Conservation (phyloP, 371 early-diverging fungal species). For the Nematocida homosporus region DNA sequence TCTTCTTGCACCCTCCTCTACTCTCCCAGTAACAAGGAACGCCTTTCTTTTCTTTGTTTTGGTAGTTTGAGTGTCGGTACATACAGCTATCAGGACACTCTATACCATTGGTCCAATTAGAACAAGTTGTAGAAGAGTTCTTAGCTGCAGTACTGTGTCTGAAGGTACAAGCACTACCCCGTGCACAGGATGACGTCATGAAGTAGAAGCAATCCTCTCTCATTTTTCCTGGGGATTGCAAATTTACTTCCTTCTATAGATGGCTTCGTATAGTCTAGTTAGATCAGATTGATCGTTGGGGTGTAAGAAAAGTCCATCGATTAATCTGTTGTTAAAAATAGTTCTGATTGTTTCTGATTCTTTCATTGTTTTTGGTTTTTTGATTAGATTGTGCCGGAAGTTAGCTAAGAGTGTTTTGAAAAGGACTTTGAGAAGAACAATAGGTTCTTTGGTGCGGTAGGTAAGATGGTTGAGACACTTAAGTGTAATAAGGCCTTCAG, state of each 20-base stretch:
- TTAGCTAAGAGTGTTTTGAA: constrained; percentile 13
- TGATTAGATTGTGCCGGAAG: neutral
- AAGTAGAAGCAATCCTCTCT: constrained; percentile 69
- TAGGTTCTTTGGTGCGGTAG: constrained; percentile 12
- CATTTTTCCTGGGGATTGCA: constrained; percentile 6
- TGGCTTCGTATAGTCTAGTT: neutral
- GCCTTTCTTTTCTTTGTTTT: constrained; percentile 59
- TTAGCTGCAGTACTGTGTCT: constrained; percentile 64
- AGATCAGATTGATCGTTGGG: constrained; percentile 11
- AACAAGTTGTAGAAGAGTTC: constrained; percentile 60
- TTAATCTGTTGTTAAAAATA: neutral
- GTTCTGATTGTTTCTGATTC: neutral
- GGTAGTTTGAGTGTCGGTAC: constrained; percentile 65
- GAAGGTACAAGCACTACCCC: constrained; percentile 58
- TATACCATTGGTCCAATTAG: constrained; percentile 57
- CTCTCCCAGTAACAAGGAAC: constrained; percentile 67
- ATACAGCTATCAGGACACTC: constrained; percentile 63
- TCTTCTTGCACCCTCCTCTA: constrained; percentile 61
- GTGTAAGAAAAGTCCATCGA: neutral
- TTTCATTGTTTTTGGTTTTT: neutral
- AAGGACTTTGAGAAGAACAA: constrained; percentile 1
- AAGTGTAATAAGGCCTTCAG: constrained; percentile 1
- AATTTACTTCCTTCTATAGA: constrained; percentile 9
- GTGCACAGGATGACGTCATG: constrained; percentile 65
- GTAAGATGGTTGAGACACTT: neutral